These are phyloP conservation scores for Avena eriantha DNA, from an alignment of 176 grass and related monocot species.

Conservation along the genomic window DNA sequence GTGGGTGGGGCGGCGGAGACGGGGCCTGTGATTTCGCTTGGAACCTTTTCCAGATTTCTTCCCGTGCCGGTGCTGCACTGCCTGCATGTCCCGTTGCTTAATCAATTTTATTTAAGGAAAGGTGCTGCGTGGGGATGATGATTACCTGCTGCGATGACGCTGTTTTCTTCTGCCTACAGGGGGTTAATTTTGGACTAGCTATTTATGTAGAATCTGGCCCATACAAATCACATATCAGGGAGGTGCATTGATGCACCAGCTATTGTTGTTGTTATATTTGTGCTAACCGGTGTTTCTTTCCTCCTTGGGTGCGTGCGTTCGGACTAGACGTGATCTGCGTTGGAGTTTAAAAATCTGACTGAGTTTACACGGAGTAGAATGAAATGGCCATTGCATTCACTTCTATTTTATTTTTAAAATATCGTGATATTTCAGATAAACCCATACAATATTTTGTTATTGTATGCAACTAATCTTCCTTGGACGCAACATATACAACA, in stretches of 20 bases:
- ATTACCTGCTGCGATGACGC: neutral
- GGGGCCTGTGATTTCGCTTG: neutral
- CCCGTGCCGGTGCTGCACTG: slow-evolving; percentile 14
- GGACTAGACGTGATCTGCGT: too few species aligned
- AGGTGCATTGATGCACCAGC: neutral
- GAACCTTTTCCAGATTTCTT: neutral
- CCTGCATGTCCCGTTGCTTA: neutral
- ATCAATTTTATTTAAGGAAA: neutral
- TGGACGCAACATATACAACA: too few species aligned
- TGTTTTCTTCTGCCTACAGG: neutral
- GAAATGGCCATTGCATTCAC: too few species aligned
- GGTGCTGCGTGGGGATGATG: neutral
- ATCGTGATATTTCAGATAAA: too few species aligned
- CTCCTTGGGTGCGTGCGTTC: too few species aligned
- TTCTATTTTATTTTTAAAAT: too few species aligned
- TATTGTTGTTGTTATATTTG: neutral
- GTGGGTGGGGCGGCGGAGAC: slow-evolving; percentile 11
- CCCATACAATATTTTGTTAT: too few species aligned
- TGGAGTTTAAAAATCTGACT: too few species aligned
- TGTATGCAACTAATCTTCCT: too few species aligned
- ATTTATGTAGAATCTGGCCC: neutral
- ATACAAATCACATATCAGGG: neutral
- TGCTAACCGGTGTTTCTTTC: neutral
- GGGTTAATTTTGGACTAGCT: neutral
- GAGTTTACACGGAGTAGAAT: too few species aligned